Conservation (phyloP, 306 rosid genomes). For the Urtica urens region DNA sequence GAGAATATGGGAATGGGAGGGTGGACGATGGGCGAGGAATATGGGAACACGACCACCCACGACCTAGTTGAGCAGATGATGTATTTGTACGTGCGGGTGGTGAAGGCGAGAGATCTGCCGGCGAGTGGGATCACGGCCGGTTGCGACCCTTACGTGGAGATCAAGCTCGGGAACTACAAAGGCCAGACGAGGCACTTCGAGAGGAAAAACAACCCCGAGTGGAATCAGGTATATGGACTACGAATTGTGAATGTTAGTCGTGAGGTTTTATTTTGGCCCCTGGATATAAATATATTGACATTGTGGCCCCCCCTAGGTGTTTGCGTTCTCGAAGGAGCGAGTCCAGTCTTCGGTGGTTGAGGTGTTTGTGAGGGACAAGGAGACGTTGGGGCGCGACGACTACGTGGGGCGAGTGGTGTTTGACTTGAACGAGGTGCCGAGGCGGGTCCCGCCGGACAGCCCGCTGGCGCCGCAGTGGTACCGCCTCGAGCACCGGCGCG, state of each 20-base stretch:
- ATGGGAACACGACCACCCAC: conserved; percentile 44
- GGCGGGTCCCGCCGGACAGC: conserved; percentile 89
- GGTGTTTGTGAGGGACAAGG: conserved; percentile 79
- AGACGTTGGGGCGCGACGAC: conserved; percentile 84
- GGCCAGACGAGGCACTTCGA: conserved; percentile 77
- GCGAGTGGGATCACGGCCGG: conserved; percentile 44
- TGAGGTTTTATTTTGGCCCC: too few relatives aligned
- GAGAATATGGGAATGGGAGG: conserved; percentile 43
- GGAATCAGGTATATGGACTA: too few relatives aligned
- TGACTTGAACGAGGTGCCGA: conserved; percentile 82
- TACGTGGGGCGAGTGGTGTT: conserved; percentile 66
- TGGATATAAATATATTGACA: too few relatives aligned
- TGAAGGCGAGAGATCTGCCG: conserved; percentile 78
- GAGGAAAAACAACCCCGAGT: conserved; percentile 69
- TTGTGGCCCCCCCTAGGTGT: too few relatives aligned
- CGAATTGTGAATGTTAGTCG: too few relatives aligned
- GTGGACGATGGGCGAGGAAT: conserved; percentile 65
- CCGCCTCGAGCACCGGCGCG: conserved; percentile 56
- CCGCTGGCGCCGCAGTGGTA: conserved; percentile 96
- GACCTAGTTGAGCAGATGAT: conserved; percentile 89
- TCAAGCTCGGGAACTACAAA: conserved; percentile 75
- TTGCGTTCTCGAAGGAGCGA: conserved; percentile 78
- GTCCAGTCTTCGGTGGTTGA: conserved; percentile 72
- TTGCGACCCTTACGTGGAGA: conserved; percentile 90
- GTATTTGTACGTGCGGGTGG: conserved; percentile 65